A percentile compares a stretch with the other conserved stretches of the same genome.
Evolutionary conservation across 257 asterid species (phyloP).

Genomic region (Solanum chaucha): DNA sequence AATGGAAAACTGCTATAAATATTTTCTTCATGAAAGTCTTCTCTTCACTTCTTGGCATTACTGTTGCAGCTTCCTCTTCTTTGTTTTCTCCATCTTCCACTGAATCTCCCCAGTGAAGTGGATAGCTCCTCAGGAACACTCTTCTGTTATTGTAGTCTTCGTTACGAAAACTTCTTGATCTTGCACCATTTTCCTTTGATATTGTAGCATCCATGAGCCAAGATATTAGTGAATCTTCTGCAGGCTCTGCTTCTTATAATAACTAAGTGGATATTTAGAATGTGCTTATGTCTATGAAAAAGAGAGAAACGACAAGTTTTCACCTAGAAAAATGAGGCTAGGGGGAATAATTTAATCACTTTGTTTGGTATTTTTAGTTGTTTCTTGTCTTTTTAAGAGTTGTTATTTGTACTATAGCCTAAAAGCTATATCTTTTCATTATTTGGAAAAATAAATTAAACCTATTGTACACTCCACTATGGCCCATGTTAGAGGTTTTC

Average conservation of each 20-base stretch:
- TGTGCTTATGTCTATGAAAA: not conserved
- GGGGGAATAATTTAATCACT: not conserved
- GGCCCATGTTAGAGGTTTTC: not conserved
- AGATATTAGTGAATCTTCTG: not conserved
- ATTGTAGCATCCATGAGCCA: not conserved
- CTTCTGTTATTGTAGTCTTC: conserved; percentile 64
- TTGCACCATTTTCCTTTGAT: conserved; percentile 34
- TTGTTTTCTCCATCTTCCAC: conserved; percentile 25
- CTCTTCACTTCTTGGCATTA: conserved; percentile 4
- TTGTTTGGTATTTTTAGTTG: conserved; percentile 2
- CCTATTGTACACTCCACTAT: not conserved
- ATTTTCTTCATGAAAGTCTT: conserved; percentile 40
- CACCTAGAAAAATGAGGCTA: not conserved
- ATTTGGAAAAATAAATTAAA: not conserved
- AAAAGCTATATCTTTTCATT: not conserved
- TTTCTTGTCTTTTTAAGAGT: not conserved
- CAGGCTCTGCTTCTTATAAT: conserved; percentile 5
- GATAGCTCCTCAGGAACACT: conserved; percentile 80
- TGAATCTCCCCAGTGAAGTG: conserved; percentile 43
- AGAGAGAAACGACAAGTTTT: not conserved
- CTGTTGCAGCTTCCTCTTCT: not conserved
- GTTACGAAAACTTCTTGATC: conserved; percentile 53
- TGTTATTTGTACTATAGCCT: not conserved
- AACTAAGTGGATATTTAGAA: not conserved
- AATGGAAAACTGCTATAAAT: conserved; percentile 38